phyloP scores from a whole-genome alignment of 2,329 filamentous ascomycete genomes.

The Colletotrichum chrysophilum region DNA sequence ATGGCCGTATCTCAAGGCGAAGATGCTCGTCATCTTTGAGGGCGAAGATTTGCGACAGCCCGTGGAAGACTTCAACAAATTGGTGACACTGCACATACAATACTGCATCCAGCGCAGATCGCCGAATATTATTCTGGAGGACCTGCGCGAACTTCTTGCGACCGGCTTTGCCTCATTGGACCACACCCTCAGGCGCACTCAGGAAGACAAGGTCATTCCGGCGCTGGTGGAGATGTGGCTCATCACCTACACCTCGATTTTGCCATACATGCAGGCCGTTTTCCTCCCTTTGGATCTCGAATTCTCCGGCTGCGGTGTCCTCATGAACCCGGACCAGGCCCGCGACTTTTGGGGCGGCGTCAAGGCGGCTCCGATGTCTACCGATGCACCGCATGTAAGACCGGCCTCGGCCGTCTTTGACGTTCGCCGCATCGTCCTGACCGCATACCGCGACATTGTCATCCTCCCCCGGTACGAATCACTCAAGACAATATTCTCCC shows the following conservation, averaged over 20 bases:
- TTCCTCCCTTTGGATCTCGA: slow-evolving; percentile 94
- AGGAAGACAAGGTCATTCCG: slow-evolving; percentile 89
- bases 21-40: slow-evolving; percentile 79
- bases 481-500: slow-evolving; percentile 88
- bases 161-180: slow-evolving; percentile 88
- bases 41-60: slow-evolving; percentile 81
- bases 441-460: slow-evolving; percentile 86
- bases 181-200: slow-evolving; percentile 76
- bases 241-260: slow-evolving; percentile 85
- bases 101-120: slow-evolving; percentile 77
- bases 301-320: slow-evolving; percentile 81
- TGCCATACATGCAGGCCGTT: slow-evolving; percentile 94
- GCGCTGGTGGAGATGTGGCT: slow-evolving; percentile 94
- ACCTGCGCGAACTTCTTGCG: slow-evolving; percentile 75
- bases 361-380: slow-evolving; percentile 42
- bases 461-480: slow-evolving; percentile 89
- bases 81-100: slow-evolving; percentile 80
- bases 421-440: slow-evolving; percentile 85
- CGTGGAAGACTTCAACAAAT: slow-evolving; percentile 81
- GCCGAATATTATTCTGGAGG: slow-evolving; percentile 75
- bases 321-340: slow-evolving; percentile 80
- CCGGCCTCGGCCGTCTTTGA: slow-evolving; percentile 69
- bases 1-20: slow-evolving; percentile 80
- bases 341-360: slow-evolving; percentile 89
- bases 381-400: slow-evolving; percentile 46